Evolutionary conservation across 202 grass and related monocot genomes (phyloP).

Genomic region (Brachypodium distachyon): DNA sequence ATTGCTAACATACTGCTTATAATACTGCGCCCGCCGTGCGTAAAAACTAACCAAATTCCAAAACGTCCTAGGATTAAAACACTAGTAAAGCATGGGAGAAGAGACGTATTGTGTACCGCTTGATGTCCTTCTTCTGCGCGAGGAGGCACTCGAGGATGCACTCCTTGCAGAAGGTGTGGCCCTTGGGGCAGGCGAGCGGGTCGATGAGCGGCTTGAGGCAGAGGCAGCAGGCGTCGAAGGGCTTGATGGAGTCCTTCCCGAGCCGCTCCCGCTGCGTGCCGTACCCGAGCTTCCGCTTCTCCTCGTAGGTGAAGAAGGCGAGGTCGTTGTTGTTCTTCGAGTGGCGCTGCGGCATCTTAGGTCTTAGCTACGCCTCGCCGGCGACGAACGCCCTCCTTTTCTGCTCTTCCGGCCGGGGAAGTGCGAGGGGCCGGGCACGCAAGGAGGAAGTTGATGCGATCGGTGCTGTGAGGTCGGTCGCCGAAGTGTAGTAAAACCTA

Average conservation of each 20-base stretch:
- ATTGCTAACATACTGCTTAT: too few species aligned
- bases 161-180: slow-evolving; percentile 95
- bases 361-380: not conserved
- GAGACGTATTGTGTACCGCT: slow-evolving; percentile 33
- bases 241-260: slow-evolving; percentile 98
- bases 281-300: slow-evolving; percentile 99
- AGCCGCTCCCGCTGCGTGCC: slow-evolving; percentile 98
- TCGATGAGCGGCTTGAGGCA: slow-evolving; percentile 90
- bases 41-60: not conserved
- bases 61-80: not conserved
- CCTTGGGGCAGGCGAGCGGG: slow-evolving; percentile 86
- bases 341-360: slow-evolving; percentile 93
- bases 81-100: not conserved
- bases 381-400: not conserved
- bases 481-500: slow-evolving; percentile 47
- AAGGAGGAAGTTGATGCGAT: not conserved
- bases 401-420: not conserved
- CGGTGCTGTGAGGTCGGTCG: not conserved
- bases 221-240: slow-evolving; percentile 97
- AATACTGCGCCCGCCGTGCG: too few species aligned
- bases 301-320: slow-evolving; percentile 99
- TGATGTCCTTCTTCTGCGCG: slow-evolving; percentile 97
- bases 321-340: slow-evolving; percentile 99
- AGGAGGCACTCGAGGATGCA: slow-evolving; percentile 98
- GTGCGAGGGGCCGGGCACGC: not conserved